These are phyloP conservation scores for Alternaria solani DNA, from an alignment of 2,329 filamentous ascomycete genomes.

Conservation along the genomic window DNA sequence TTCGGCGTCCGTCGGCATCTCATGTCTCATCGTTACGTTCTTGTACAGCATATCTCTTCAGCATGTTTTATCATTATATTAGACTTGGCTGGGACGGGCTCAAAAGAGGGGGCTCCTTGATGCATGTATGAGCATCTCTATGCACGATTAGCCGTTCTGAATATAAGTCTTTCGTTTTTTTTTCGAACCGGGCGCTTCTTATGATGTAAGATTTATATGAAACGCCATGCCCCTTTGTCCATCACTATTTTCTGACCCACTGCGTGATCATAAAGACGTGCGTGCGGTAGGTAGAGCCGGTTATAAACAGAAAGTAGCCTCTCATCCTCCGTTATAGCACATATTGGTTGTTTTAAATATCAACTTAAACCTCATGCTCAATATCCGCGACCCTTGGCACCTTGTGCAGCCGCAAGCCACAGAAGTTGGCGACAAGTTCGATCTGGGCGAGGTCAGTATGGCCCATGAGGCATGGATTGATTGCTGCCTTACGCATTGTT, in stretches of 20 bases:
- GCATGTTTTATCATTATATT: constrained; percentile 3
- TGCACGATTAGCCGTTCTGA: background rate
- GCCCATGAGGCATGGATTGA: background rate
- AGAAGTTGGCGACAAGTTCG: constrained; percentile 43
- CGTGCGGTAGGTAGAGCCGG: background rate
- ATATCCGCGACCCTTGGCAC: constrained; percentile 45
- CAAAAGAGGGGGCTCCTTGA: background rate
- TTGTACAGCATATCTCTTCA: background rate
- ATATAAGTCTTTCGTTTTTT: background rate
- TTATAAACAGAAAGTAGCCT: background rate
- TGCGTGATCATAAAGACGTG: no score
- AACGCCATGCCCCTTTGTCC: no score
- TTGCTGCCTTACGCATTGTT: constrained; percentile 49
- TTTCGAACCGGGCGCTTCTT: background rate
- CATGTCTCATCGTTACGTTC: background rate
- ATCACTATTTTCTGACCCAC: no score
- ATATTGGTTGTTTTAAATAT: background rate
- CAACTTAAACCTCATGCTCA: constrained; percentile 40
- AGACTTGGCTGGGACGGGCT: background rate
- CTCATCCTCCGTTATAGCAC: background rate
- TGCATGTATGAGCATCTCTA: background rate
- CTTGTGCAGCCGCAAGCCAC: constrained; percentile 35
- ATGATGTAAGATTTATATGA: background rate
- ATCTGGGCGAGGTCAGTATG: constrained; percentile 31
- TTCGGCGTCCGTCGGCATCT: background rate